Evolutionary conservation across 2,329 filamentous ascomycete species (phyloP).

Genomic region (Verticillium zaregamsianum): DNA sequence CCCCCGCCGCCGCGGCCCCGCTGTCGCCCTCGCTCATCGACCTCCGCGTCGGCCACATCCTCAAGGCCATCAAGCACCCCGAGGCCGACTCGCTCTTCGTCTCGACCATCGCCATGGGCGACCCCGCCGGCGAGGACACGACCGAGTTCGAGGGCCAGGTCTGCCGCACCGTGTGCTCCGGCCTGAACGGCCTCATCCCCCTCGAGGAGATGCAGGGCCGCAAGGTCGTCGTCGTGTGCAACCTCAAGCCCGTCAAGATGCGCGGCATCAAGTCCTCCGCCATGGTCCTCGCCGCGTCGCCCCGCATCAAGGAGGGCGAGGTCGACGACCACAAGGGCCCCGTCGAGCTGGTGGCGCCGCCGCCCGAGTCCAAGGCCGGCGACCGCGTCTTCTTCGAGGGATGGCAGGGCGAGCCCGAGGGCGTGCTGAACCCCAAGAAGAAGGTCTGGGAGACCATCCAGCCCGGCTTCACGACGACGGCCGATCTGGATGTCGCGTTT

Average conservation of each 20-base stretch:
- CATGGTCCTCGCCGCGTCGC: constrained; percentile 95
- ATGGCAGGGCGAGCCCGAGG: constrained; percentile 90
- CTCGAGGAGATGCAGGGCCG: constrained; percentile 95
- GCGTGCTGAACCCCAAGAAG: constrained; percentile 96
- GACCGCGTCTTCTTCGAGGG: constrained; percentile 92
- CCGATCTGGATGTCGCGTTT: constrained; percentile 76
- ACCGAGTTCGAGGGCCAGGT: constrained; percentile 87
- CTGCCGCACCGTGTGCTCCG: constrained; percentile 93
- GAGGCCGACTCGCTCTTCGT: constrained; percentile 96
- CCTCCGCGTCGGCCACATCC: constrained; percentile 92
- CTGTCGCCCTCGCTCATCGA: constrained; percentile 86
- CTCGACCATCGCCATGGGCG: constrained; percentile 91
- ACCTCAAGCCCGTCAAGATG: constrained; percentile 99
- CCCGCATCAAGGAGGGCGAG: constrained; percentile 75
- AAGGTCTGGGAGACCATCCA: constrained; percentile 98
- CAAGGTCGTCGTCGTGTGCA: constrained; percentile 93
- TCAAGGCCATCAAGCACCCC: constrained; percentile 92
- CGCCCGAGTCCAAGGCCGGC: constrained; percentile 72
- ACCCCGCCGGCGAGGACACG: constrained; percentile 84
- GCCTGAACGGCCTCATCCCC: constrained; percentile 87
- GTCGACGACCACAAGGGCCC: constrained; percentile 81
- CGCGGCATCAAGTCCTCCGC: constrained; percentile 72
- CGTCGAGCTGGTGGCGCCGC: constrained; percentile 87
- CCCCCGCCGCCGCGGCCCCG: constrained; percentile 66
- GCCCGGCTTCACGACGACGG: constrained; percentile 90